These are phyloP conservation scores for Angophora floribunda DNA, from an alignment of 345 rosid species.

Conservation along the genomic window DNA sequence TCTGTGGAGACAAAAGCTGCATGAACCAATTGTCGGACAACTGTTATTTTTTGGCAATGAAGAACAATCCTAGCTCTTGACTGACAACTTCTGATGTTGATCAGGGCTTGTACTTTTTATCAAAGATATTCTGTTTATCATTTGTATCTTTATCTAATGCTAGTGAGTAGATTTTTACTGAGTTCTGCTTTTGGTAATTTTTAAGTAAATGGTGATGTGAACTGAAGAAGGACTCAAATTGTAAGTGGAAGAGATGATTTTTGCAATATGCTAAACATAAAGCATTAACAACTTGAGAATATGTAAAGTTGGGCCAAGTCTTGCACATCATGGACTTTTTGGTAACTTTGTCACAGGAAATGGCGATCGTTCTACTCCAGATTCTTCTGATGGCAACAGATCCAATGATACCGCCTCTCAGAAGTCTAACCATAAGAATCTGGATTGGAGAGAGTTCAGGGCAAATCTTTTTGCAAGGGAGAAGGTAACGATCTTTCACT, in stretches of 20 bases:
- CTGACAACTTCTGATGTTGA: background rate
- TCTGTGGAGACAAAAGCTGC: background rate
- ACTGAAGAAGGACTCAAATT: background rate
- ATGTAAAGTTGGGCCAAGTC: background rate
- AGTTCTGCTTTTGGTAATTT: background rate
- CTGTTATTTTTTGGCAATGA: background rate
- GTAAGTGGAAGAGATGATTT: background rate
- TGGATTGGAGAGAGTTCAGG: slow-evolving; percentile 92
- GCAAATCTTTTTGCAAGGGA: slow-evolving; percentile 63
- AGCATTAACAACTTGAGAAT: background rate
- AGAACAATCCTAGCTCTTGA: background rate
- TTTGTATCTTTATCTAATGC: background rate
- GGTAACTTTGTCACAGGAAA: slow-evolving; percentile 26
- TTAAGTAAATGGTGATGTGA: background rate
- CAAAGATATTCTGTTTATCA: background rate
- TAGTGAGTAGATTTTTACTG: background rate
- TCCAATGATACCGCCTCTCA: slow-evolving; percentile 43
- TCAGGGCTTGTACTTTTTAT: background rate
- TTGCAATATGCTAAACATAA: background rate
- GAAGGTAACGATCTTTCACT: slow-evolving; percentile 40
- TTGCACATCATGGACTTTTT: background rate
- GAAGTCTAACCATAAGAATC: slow-evolving; percentile 29
- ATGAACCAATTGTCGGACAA: background rate
- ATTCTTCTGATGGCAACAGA: slow-evolving; percentile 43
- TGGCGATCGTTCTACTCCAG: slow-evolving; percentile 34